Evolutionary conservation across 768 basidiomycete genomes (phyloP).

Genomic region (Leccinum imitatum): DNA sequence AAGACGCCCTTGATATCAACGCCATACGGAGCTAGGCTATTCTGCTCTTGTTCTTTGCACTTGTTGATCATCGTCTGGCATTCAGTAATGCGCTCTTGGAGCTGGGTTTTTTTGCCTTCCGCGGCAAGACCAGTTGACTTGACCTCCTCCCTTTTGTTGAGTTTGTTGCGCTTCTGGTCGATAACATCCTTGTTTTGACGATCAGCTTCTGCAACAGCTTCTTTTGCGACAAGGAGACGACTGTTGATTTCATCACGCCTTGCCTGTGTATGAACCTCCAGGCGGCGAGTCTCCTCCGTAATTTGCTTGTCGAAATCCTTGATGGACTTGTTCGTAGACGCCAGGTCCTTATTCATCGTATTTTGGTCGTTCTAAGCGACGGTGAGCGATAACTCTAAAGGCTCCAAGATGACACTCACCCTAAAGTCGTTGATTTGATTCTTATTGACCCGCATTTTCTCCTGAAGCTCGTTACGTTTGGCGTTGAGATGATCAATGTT

Average conservation of each 20-base stretch:
- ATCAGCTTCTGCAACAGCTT: constrained; percentile 41
- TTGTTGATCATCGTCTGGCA: constrained; percentile 50
- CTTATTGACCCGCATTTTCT: constrained; percentile 48
- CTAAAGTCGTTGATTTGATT: constrained; percentile 41
- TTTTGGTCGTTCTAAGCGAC: constrained; percentile 48
- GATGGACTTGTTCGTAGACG: constrained; percentile 34
- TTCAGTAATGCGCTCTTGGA: constrained; percentile 44
- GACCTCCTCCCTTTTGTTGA: constrained; percentile 30
- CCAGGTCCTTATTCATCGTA: constrained; percentile 45
- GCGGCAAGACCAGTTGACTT: constrained; percentile 37
- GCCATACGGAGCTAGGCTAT: constrained; percentile 63
- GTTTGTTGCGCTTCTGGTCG: constrained; percentile 35
- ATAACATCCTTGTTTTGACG: constrained; percentile 29
- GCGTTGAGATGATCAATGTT: constrained; percentile 46
- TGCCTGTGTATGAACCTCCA: constrained; percentile 56
- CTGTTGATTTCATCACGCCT: constrained; percentile 59
- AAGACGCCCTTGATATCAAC: constrained; percentile 57
- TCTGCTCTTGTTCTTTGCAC: constrained; percentile 51
- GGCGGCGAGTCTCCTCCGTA: constrained; percentile 48
- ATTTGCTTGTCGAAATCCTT: constrained; percentile 46
- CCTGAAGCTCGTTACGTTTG: constrained; percentile 34
- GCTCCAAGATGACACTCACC: constrained; percentile 34
- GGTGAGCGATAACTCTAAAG: constrained; percentile 2
- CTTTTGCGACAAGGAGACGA: constrained; percentile 48
- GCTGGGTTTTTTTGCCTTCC: constrained; percentile 32